A percentile compares a stretch with the other conserved stretches of the same genome.
Evolutionary conservation across 441 rosid genomes (phyloP).

Genomic region (Pelargonium australe): DNA sequence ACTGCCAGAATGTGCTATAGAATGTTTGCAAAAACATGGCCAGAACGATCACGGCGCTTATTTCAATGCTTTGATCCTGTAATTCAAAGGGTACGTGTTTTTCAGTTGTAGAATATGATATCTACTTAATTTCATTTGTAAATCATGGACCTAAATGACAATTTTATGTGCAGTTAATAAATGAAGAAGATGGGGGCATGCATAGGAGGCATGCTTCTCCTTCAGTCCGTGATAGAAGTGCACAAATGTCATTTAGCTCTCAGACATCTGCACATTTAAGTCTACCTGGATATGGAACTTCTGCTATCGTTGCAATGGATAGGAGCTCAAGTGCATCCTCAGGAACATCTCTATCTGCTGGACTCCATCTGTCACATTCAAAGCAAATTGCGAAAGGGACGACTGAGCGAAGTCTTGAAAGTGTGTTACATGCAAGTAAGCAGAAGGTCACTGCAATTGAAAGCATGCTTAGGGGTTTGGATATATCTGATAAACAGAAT

Average conservation of each 20-base stretch:
- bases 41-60: constrained; percentile 86
- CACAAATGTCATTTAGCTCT: constrained; percentile 46
- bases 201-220: constrained; percentile 97
- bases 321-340: constrained; percentile 67
- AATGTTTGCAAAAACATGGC: constrained; percentile 98
- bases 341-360: constrained; percentile 68
- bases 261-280: constrained; percentile 52
- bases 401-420: constrained; percentile 82
- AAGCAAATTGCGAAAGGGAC: constrained; percentile 57
- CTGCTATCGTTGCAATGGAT: constrained; percentile 97
- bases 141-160: constrained; percentile 12
- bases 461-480: constrained; percentile 95
- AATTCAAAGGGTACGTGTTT: constrained; percentile 77
- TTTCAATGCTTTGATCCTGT: constrained; percentile 86
- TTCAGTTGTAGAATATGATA: not conserved
- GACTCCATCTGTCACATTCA: constrained; percentile 65
- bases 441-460: constrained; percentile 99
- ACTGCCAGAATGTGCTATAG: constrained; percentile 98
- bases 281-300: constrained; percentile 84
- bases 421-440: constrained; percentile 93
- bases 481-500: constrained; percentile 72
- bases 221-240: constrained; percentile 80
- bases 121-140: constrained; percentile 10
- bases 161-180: constrained; percentile 51
- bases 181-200: constrained; percentile 95